Evolutionary conservation across 148 eudicot genomes (phyloP).

Genomic region (Fallopia convolvulus): DNA sequence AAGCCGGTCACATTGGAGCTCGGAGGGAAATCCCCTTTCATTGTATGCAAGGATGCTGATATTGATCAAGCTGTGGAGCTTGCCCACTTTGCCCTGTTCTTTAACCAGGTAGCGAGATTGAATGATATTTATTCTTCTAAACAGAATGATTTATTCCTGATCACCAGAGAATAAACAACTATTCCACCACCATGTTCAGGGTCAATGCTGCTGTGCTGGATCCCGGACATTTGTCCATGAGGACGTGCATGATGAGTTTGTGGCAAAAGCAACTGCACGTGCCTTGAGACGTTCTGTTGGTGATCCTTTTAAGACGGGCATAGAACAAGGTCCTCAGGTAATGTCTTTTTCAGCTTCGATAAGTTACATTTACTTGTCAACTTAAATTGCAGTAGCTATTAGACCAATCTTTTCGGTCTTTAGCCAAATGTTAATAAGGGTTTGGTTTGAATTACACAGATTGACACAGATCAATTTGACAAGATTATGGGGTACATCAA

Average conservation of each 20-base stretch:
- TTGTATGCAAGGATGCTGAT: slow-evolving; percentile 78
- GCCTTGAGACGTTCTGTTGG: slow-evolving; percentile 50
- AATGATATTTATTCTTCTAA: background rate
- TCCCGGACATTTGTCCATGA: slow-evolving; percentile 64
- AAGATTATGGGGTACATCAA: slow-evolving; percentile 47
- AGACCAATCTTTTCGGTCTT: background rate
- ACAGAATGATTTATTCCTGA: background rate
- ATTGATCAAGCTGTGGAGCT: slow-evolving; percentile 69
- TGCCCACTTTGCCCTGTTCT: slow-evolving; percentile 70
- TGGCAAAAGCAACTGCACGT: slow-evolving; percentile 48
- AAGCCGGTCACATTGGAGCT: slow-evolving; percentile 73
- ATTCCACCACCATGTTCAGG: slow-evolving; percentile 22
- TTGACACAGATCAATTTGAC: slow-evolving; percentile 49
- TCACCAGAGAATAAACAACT: background rate
- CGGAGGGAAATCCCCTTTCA: slow-evolving; percentile 80
- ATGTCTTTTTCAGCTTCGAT: background rate
- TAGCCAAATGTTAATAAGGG: background rate
- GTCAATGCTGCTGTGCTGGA: slow-evolving; percentile 66
- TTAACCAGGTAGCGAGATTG: slow-evolving; percentile 41
- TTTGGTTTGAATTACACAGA: slow-evolving; percentile 22
- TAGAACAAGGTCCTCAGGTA: slow-evolving; percentile 81
- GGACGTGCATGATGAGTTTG: slow-evolving; percentile 52
- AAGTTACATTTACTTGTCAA: background rate
- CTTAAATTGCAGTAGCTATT: background rate
- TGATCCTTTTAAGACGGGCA: slow-evolving; percentile 49